Evolutionary conservation across 1,284 basidiomycete genomes (phyloP).

Genomic region (Afroboletus lepidellus): DNA sequence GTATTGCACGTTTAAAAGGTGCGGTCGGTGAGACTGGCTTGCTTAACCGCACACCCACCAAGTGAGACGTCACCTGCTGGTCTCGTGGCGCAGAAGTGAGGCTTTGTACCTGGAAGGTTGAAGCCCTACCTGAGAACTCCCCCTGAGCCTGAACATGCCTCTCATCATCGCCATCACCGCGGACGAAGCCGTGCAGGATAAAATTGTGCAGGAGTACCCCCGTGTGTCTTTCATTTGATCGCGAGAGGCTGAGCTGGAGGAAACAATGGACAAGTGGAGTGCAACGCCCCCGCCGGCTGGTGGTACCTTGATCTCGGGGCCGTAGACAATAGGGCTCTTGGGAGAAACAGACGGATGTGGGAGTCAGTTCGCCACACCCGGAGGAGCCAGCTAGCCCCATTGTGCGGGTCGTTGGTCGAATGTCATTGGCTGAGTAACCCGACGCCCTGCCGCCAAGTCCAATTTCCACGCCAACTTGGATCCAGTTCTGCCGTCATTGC

Average conservation of each 20-base stretch:
- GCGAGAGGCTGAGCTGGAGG: constrained; percentile 7
- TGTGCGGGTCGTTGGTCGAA: too few relatives aligned
- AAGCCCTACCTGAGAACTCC: neutral
- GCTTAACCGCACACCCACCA: neutral
- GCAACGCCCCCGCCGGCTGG: constrained; percentile 4
- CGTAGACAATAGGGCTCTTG: neutral
- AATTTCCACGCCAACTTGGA: constrained; percentile 4
- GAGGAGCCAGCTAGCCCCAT: neutral
- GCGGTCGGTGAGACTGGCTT: neutral
- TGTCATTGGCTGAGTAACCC: neutral
- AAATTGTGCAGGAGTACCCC: constrained; percentile 1
- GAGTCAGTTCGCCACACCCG: neutral
- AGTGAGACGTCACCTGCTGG: constrained; percentile 2
- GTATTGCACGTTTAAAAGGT: neutral
- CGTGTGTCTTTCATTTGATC: constrained; percentile 19
- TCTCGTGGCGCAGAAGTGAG: constrained; percentile 8
- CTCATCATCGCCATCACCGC: constrained; percentile 17
- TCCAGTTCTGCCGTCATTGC: neutral
- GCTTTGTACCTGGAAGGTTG: constrained; percentile 4
- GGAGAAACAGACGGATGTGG: neutral
- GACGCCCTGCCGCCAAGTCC: constrained; percentile 12
- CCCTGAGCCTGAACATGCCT: neutral
- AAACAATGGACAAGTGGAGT: constrained; percentile 9
- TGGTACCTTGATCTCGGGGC: constrained; percentile 1
- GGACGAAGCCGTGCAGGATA: constrained; percentile 17